phyloP scores from a whole-genome alignment of 768 basidiomycete species.

The Lyophyllum atratum region DNA sequence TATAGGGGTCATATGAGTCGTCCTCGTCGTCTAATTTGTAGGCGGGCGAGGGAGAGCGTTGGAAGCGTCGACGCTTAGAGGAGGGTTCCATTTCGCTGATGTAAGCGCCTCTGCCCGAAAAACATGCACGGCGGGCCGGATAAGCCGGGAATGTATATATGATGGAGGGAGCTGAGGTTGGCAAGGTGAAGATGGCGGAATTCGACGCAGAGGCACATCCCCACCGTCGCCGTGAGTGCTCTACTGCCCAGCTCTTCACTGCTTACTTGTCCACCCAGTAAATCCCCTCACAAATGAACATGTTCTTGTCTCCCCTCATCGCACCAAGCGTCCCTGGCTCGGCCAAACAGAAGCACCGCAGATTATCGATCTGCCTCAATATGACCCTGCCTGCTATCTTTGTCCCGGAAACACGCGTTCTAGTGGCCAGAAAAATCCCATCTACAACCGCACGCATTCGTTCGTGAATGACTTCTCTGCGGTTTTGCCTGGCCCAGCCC shows the following conservation, averaged over 20 bases:
- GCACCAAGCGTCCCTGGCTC: conserved; percentile 88
- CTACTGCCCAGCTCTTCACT: background rate
- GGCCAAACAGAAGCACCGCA: conserved; percentile 80
- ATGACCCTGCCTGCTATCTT: conserved; percentile 80
- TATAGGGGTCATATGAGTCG: conserved; percentile 78
- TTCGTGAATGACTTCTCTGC: conserved; percentile 89
- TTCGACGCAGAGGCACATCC: conserved; percentile 68
- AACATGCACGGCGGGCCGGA: background rate
- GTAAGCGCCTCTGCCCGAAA: background rate
- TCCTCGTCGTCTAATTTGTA: conserved; percentile 67
- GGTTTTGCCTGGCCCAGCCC: conserved; percentile 64
- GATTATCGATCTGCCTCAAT: conserved; percentile 49
- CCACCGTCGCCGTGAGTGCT: conserved; percentile 65
- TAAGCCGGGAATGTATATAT: background rate
- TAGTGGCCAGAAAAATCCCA: conserved; percentile 67
- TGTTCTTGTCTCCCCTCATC: conserved; percentile 86
- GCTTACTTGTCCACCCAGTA: conserved; percentile 40
- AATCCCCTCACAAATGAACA: conserved; percentile 81
- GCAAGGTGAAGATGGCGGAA: conserved; percentile 15
- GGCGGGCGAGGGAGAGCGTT: conserved; percentile 58
- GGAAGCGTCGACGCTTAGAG: conserved; percentile 52
- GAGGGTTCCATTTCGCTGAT: conserved; percentile 35
- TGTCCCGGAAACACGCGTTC: conserved; percentile 84
- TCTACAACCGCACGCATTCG: conserved; percentile 64
- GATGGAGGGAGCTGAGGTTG: background rate